phyloP scores from a whole-genome alignment of 1,284 basidiomycete genomes.

The Rhodotorula sp. region DNA sequence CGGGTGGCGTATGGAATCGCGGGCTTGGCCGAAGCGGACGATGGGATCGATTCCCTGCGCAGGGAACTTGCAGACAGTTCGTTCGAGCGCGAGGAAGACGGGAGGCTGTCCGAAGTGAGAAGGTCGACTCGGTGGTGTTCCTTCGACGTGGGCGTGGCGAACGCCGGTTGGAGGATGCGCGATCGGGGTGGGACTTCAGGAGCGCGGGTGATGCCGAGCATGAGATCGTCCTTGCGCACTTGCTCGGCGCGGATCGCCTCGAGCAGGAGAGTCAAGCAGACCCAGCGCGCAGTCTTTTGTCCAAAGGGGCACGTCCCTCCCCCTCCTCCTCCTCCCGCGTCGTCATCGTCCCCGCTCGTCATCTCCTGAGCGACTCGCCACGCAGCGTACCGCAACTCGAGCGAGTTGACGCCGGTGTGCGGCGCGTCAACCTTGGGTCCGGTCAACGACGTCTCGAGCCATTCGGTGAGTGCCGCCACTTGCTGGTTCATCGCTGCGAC shows the following conservation, averaged over 20 bases:
- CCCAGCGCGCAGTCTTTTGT: slow-evolving; percentile 14
- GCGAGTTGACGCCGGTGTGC: not conserved
- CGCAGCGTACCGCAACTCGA: slow-evolving; percentile 7
- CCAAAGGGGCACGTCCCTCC: slow-evolving; percentile 5
- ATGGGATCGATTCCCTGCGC: not conserved
- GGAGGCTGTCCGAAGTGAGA: not conserved
- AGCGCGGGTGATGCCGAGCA: not conserved
- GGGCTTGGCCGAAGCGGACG: not conserved
- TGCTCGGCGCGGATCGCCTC: not conserved
- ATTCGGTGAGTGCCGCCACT: not conserved
- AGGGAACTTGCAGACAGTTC: not conserved
- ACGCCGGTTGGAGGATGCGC: not conserved
- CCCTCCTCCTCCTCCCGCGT: not conserved
- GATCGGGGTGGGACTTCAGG: not conserved
- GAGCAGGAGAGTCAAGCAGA: slow-evolving; percentile 13
- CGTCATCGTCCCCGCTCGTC: not conserved
- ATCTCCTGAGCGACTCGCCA: slow-evolving; percentile 1
- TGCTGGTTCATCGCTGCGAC: slow-evolving; percentile 6
- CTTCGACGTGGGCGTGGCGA: not conserved
- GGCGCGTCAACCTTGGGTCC: not conserved
- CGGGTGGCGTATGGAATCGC: not conserved
- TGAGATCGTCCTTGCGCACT: not conserved
- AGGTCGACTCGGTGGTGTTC: too few relatives aligned
- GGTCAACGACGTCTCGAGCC: slow-evolving; percentile 8
- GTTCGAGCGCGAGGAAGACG: not conserved